A percentile compares a stretch with the other conserved stretches of the same genome.
These are phyloP conservation scores for Clarireedia sp. DNA, from an alignment of 2,329 filamentous ascomycete genomes.

Conservation along the genomic window DNA sequence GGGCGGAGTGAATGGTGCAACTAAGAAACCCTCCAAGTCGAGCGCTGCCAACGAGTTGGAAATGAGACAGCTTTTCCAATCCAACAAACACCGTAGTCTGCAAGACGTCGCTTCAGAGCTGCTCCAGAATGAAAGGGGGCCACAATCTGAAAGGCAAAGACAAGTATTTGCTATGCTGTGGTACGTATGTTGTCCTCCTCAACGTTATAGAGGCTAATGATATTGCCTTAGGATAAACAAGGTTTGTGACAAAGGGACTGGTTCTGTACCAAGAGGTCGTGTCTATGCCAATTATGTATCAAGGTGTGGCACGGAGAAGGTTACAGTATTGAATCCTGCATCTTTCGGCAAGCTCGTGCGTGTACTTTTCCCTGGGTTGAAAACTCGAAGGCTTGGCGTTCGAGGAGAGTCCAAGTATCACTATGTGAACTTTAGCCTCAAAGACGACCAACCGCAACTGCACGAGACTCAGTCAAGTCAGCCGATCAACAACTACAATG, in stretches of 20 bases:
- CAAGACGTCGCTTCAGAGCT: constrained; percentile 68
- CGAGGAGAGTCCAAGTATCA: constrained; percentile 98
- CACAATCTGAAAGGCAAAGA: constrained; percentile 73
- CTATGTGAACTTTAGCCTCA: constrained; percentile 63
- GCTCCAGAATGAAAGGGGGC: constrained; percentile 70
- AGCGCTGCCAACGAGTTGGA: constrained; percentile 76
- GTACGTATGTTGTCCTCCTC: constrained; percentile 40
- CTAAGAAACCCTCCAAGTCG: constrained; percentile 53
- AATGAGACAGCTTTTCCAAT: constrained; percentile 65
- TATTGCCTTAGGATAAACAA: constrained; percentile 54
- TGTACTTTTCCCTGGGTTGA: constrained; percentile 90
- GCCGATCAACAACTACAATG: constrained; percentile 42
- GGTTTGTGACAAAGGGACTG: constrained; percentile 66
- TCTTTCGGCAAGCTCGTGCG: constrained; percentile 97
- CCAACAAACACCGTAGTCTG: constrained; percentile 58
- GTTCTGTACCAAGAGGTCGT: constrained; percentile 82
- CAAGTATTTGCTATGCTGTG: constrained; percentile 87
- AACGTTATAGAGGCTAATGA: constrained; percentile 8
- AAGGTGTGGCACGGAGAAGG: constrained; percentile 83
- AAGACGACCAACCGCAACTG: constrained; percentile 40
- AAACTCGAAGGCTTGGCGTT: constrained; percentile 84
- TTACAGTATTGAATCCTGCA: constrained; percentile 90
- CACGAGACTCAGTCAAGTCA: constrained; percentile 36
- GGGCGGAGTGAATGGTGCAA: constrained; percentile 36
- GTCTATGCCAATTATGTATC: constrained; percentile 96